Percentiles rank a stretch among this genome's conserved stretches.
Evolutionary conservation across 192 early-diverging fungal genomes (phyloP).

Genomic region (Podila minutissima): DNA sequence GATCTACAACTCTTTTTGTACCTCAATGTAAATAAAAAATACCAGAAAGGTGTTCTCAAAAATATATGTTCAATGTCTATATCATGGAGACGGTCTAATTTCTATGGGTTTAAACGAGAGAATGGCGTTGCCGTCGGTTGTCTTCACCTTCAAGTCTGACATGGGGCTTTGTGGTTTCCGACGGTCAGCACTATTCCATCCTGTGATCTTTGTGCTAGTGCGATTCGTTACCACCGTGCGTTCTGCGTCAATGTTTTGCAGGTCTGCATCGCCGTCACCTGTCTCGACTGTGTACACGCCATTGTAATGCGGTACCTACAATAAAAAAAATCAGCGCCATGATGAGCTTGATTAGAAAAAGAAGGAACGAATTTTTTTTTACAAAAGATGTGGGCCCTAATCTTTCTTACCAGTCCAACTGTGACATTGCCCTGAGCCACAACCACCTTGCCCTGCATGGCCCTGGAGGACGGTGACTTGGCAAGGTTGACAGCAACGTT

Average conservation of each 20-base stretch:
- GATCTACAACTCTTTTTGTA: too few relatives aligned
- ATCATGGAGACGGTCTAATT: neutral
- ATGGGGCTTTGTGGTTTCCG: neutral
- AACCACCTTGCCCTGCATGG: conserved; percentile 5
- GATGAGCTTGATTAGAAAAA: neutral
- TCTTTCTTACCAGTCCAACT: conserved; percentile 13
- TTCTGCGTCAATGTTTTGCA: neutral
- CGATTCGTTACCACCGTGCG: neutral
- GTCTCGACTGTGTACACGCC: conserved; percentile 8
- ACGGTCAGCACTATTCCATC: conserved; percentile 1
- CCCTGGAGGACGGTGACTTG: neutral
- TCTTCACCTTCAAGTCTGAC: neutral
- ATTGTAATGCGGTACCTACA: neutral
- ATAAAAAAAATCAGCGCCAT: neutral
- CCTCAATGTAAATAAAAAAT: too few relatives aligned
- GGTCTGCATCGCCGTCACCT: neutral
- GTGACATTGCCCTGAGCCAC: conserved; percentile 4
- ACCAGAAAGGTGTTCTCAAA: too few relatives aligned
- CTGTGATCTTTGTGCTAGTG: neutral
- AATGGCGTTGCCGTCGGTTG: neutral
- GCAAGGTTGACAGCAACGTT: conserved; percentile 7
- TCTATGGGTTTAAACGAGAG: conserved; percentile 11
- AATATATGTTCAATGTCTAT: too few relatives aligned
- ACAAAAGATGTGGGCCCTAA: too few relatives aligned
- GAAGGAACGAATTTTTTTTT: neutral